These are phyloP conservation scores for Eucalyptus brandiana DNA, from an alignment of 345 rosid species.

Conservation along the genomic window DNA sequence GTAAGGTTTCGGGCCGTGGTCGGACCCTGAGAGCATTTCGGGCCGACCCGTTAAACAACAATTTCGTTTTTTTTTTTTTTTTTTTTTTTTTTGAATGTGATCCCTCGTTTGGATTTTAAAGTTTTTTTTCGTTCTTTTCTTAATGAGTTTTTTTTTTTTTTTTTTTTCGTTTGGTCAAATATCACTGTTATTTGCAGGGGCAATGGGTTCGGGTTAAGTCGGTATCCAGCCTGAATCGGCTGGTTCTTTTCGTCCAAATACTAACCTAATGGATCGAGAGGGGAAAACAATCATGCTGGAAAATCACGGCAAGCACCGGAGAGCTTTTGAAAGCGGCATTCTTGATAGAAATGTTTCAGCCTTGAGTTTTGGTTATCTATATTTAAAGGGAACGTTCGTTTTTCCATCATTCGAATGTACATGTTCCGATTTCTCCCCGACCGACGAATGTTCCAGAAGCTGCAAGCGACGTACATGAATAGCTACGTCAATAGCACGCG, in stretches of 20 bases:
- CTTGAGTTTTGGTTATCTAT: background rate
- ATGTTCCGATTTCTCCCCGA: background rate
- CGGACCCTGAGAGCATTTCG: too few species aligned
- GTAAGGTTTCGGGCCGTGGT: too few species aligned
- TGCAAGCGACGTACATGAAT: background rate
- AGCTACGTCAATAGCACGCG: background rate
- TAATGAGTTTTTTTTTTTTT: too few species aligned
- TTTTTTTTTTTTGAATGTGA: too few species aligned
- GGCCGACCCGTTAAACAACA: too few species aligned
- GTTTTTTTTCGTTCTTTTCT: too few species aligned
- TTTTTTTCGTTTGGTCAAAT: too few species aligned
- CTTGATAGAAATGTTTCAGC: background rate
- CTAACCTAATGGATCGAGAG: background rate
- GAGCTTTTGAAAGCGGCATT: background rate
- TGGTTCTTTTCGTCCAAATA: background rate
- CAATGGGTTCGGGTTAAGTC: rapidly evolving
- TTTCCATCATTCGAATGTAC: background rate
- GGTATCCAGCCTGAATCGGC: background rate
- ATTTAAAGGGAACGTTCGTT: background rate
- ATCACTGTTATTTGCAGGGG: too few species aligned
- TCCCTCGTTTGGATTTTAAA: too few species aligned
- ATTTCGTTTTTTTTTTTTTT: too few species aligned
- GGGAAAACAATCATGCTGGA: background rate
- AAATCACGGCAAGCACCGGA: background rate
- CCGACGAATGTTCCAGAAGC: too few species aligned